These are phyloP conservation scores for Quercus parvula DNA, from an alignment of 306 rosid genomes.

Conservation along the genomic window DNA sequence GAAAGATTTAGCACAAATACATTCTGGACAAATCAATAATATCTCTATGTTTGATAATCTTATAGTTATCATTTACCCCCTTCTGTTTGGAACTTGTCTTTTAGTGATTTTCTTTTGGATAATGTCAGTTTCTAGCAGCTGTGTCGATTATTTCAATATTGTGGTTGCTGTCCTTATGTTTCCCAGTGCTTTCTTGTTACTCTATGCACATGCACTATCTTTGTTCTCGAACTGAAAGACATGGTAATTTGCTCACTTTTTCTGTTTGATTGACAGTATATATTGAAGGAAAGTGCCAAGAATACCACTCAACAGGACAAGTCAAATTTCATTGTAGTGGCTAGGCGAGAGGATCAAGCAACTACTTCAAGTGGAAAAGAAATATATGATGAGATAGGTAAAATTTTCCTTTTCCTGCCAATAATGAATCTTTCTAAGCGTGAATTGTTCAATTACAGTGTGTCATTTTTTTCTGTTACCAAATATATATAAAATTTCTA, in stretches of 20 bases:
- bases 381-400: constrained; percentile 57
- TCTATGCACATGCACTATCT: not conserved
- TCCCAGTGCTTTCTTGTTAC: not conserved
- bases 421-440: not conserved
- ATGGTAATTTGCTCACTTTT: constrained; percentile 12
- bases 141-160: constrained; percentile 10
- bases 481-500: too few species aligned
- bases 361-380: constrained; percentile 54
- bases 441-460: constrained; percentile 8
- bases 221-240: not conserved
- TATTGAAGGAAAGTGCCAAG: constrained; percentile 66
- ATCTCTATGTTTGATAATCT: not conserved
- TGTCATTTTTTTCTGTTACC: too few species aligned
- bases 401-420: constrained; percentile 7
- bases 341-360: constrained; percentile 61
- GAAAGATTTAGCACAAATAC: not conserved
- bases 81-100: not conserved
- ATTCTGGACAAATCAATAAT: not conserved
- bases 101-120: not conserved
- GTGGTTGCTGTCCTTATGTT: not conserved
- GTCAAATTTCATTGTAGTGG: constrained; percentile 50
- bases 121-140: not conserved
- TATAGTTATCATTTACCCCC: not conserved
- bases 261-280: constrained; percentile 60
- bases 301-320: constrained; percentile 52